These are phyloP conservation scores for Gossypium longicalyx DNA, from an alignment of 345 rosid genomes.

Conservation along the genomic window DNA sequence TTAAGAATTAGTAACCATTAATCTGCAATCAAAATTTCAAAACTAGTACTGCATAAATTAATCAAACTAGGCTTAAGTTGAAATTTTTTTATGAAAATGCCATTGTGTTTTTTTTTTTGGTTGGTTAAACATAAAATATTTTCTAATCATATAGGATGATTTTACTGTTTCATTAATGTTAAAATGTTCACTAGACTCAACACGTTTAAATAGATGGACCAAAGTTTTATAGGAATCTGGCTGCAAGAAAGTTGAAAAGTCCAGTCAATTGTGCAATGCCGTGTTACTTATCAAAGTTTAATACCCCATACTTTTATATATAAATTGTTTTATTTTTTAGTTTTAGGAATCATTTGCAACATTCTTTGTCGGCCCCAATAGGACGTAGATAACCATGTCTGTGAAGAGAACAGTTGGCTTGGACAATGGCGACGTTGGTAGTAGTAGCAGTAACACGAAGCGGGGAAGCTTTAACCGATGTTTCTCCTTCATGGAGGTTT, in stretches of 20 bases:
- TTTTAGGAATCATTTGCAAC: neutral
- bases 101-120: no score
- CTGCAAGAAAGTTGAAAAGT: conserved; percentile 22
- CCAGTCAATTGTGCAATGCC: neutral
- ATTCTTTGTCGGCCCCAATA: neutral
- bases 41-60: no score
- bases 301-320: neutral
- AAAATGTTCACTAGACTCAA: neutral
- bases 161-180: neutral
- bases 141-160: neutral
- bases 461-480: conserved; percentile 27
- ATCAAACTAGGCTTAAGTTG: no score
- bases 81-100: neutral
- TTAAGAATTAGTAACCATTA: neutral
- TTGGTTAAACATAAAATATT: no score
- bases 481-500: conserved; percentile 44
- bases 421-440: neutral
- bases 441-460: neutral
- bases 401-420: conserved; percentile 28
- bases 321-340: no score
- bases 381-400: conserved; percentile 35
- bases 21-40: no score
- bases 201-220: neutral
- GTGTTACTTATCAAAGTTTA: conserved; percentile 22
- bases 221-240: neutral